A percentile compares a stretch with the other conserved stretches of the same genome.
Conservation (phyloP, 371 early-diverging fungal species). For the Coemansia sp. region DNA sequence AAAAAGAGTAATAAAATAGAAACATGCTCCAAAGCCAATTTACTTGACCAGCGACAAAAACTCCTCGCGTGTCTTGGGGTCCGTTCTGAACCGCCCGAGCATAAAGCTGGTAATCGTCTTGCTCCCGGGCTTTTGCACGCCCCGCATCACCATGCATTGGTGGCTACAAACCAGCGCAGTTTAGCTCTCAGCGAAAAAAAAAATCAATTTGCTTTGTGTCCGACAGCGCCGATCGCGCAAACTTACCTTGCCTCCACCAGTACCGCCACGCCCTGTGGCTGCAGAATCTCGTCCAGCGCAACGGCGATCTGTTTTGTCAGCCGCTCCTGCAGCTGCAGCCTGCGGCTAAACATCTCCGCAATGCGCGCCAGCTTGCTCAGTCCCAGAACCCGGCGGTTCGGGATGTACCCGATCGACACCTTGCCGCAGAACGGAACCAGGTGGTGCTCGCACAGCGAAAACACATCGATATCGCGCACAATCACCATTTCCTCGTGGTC, state of each 20-base stretch:
- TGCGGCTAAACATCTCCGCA: slow-evolving; percentile 95
- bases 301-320: slow-evolving; percentile 96
- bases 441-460: slow-evolving; percentile 97
- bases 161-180: slow-evolving; percentile 57
- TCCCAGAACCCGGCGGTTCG: slow-evolving; percentile 92
- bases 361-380: slow-evolving; percentile 96
- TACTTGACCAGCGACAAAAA: slow-evolving; percentile 77
- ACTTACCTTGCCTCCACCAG: slow-evolving; percentile 91
- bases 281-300: slow-evolving; percentile 83
- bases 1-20: neutral
- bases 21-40: neutral
- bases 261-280: slow-evolving; percentile 97
- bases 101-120: slow-evolving; percentile 92
- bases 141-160: slow-evolving; percentile 94
- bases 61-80: slow-evolving; percentile 94
- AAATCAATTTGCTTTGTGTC: neutral
- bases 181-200: too few relatives aligned
- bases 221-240: slow-evolving; percentile 3
- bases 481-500: slow-evolving; percentile 98
- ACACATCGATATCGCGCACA: slow-evolving; percentile 92
- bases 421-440: slow-evolving; percentile 97
- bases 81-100: slow-evolving; percentile 90
- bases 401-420: slow-evolving; percentile 95
- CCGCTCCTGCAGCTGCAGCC: slow-evolving; percentile 97
- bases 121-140: slow-evolving; percentile 93